Conservation (phyloP, 768 basidiomycete genomes). For the Suillus spraguei region DNA sequence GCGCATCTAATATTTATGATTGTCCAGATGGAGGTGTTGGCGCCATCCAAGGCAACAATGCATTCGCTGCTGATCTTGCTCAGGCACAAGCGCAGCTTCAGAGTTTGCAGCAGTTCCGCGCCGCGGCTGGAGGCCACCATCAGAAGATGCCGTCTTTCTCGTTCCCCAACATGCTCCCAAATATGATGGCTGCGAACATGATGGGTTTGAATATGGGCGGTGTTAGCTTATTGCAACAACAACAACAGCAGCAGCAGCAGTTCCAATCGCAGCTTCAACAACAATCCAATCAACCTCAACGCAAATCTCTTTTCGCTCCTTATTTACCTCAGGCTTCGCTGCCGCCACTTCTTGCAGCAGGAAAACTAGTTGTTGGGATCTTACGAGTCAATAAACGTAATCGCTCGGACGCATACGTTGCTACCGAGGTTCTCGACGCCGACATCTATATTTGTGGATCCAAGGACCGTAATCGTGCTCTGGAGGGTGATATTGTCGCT, state of each 20-base stretch:
- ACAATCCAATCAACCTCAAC: conserved; percentile 88
- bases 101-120: conserved; percentile 95
- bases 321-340: conserved; percentile 98
- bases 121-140: conserved; percentile 91
- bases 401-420: conserved; percentile 97
- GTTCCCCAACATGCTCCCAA: conserved; percentile 97
- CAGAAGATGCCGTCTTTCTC: conserved; percentile 98
- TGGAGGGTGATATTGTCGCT: conserved; percentile 98
- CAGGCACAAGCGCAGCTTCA: conserved; percentile 97
- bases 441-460: conserved; percentile 99
- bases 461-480: conserved; percentile 96
- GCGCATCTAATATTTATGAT: conserved; percentile 4
- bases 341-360: conserved; percentile 93
- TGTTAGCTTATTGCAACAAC: conserved; percentile 86
- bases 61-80: conserved; percentile 82
- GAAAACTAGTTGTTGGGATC: conserved; percentile 97
- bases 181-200: conserved; percentile 97
- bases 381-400: conserved; percentile 98
- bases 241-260: conserved; percentile 70
- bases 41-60: conserved; percentile 59
- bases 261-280: conserved; percentile 97
- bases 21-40: conserved; percentile 61
- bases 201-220: conserved; percentile 87
- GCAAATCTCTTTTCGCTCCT: conserved; percentile 98
- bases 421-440: conserved; percentile 96